A percentile compares a stretch with the other conserved stretches of the same genome.
phyloP scores from a whole-genome alignment of 768 basidiomycete species.

The Tulasnella sp. region DNA sequence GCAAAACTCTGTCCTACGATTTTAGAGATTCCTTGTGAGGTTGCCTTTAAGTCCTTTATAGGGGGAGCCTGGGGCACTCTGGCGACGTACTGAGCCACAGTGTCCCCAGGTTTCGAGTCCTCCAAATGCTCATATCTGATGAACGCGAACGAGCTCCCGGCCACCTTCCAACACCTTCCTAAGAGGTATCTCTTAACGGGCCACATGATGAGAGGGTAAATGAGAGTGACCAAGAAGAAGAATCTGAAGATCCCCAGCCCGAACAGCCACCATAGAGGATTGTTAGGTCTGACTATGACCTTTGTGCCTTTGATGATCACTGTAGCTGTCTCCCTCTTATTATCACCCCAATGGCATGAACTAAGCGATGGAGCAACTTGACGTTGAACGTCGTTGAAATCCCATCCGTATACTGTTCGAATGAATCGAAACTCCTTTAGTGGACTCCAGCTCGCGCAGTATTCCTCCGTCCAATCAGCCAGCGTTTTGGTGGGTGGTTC shows the following conservation, averaged over 20 bases:
- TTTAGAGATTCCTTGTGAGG: not conserved
- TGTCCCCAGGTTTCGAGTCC: slow-evolving; percentile 1
- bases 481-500: not conserved
- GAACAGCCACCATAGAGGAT: not conserved
- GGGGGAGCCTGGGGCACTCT: not conserved
- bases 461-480: not conserved
- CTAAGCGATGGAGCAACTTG: not conserved
- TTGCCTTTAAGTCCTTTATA: not conserved
- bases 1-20: not conserved
- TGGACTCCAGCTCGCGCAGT: not conserved
- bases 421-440: slow-evolving; percentile 5
- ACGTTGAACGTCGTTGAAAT: not conserved
- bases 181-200: not conserved
- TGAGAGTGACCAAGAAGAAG: not conserved
- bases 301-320: not conserved
- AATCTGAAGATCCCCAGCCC: not conserved
- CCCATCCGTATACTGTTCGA: not conserved
- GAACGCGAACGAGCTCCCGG: slow-evolving; percentile 4
- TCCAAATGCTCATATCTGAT: not conserved
- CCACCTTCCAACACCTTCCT: slow-evolving; percentile 1
- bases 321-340: not conserved
- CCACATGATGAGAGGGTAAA: slow-evolving; percentile 12
- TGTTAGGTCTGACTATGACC: not conserved
- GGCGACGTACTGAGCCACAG: not conserved
- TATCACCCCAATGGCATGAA: not conserved